A percentile compares a stretch with the other conserved stretches of the same genome.
Conservation (phyloP, 2,329 filamentous ascomycete species). For the Chrysoporthe deuterocubensis region DNA sequence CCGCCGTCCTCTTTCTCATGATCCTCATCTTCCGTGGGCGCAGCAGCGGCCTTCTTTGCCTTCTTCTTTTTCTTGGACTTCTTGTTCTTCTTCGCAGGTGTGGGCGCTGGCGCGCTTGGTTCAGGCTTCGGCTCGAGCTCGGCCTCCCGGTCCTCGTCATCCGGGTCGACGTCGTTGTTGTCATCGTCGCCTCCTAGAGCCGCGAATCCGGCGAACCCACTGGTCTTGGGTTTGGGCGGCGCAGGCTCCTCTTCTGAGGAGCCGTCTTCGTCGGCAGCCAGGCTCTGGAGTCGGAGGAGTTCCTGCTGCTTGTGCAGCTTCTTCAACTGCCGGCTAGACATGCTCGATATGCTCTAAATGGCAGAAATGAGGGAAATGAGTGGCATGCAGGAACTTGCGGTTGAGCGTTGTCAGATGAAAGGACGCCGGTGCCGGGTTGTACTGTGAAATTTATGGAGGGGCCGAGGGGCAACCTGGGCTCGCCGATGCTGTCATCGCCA, state of each 20-base stretch:
- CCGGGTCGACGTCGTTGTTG: slow-evolving; percentile 31
- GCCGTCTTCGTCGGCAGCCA: slow-evolving; percentile 24
- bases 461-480: background rate
- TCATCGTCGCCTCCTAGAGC: slow-evolving; percentile 51
- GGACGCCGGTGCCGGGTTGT: too few species aligned
- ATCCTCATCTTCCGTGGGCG: slow-evolving; percentile 21
- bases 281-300: slow-evolving; percentile 39
- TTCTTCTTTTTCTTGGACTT: slow-evolving; percentile 44
- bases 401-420: too few species aligned
- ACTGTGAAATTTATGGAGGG: slow-evolving; percentile 8
- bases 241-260: slow-evolving; percentile 38
- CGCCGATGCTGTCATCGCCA: slow-evolving; percentile 26
- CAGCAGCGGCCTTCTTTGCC: slow-evolving; percentile 44
- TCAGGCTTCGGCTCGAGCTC: slow-evolving; percentile 31
- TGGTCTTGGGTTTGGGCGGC: slow-evolving; percentile 46
- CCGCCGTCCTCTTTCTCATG: slow-evolving; percentile 33
- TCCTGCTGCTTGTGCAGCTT: slow-evolving; percentile 57
- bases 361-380: too few species aligned
- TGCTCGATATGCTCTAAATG: slow-evolving; percentile 33
- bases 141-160: slow-evolving; percentile 25
- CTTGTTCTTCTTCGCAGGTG: slow-evolving; percentile 42
- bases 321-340: slow-evolving; percentile 57
- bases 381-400: too few species aligned
- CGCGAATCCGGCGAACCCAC: slow-evolving; percentile 54
- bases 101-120: slow-evolving; percentile 26